Evolutionary conservation across 2,329 filamentous ascomycete species (phyloP), one percentile per base, ranked within the genome.

Genomic region (Aspergillus costaricaensis): DNA sequence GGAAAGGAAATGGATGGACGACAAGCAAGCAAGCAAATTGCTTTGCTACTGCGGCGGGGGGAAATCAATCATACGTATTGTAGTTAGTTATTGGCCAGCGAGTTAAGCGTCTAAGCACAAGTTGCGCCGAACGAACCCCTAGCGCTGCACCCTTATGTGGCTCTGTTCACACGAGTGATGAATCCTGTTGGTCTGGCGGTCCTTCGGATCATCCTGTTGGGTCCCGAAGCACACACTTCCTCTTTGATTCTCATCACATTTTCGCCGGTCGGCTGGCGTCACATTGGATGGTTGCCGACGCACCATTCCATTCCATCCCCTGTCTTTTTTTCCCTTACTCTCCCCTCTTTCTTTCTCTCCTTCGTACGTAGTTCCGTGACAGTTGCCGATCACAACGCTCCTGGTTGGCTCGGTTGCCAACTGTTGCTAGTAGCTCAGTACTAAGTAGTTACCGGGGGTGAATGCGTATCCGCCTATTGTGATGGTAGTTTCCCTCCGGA

Each of bases 221-320:
- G 55, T 23, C 39, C 38, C 48, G 54, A 63, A 54, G 55, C 58
- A 43, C 58, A 43, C 41, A 36, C 32, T 14, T 32, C 15, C 32
- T 36, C 32, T 14, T 14, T 12, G 32, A 36, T 57, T 64, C 59
- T 62, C 64, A 59, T 68, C 67, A 68, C 67, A 68, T 61, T 36
- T 36, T 36, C 64, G 25, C 62, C 48, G 39, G 49, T 55, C 60
- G 52, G 55, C 60, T 55, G 32, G 55, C 53, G 60, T 68, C 66
- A 66, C 65, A 63, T 57, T 59, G 41, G 55, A 51, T 53, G 44
- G 54, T 39, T 36, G 53, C 60, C 41, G 43, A 54, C 17, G 30
- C 49, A 36, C 25, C 41, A 14, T 36, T 36, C 19, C 41, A 6
- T 36, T 36, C 12, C 32, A 36, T 36, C 32, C 32, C 32, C 32